Evolutionary conservation across 192 early-diverging fungal species (phyloP), one percentile per base, ranked within the genome.

Genomic region (Backusella macrospora): DNA sequence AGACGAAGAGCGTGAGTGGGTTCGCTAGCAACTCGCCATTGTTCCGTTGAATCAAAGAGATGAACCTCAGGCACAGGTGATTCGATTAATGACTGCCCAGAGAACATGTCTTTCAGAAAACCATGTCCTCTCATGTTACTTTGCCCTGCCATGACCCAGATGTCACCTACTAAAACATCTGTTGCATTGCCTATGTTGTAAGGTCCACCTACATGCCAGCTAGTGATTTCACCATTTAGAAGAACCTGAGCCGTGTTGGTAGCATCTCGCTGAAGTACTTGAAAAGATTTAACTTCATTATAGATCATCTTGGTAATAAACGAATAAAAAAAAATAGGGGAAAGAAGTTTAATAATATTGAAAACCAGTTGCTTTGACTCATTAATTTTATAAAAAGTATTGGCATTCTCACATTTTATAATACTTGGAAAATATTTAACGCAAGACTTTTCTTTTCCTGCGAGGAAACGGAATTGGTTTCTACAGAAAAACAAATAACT

Each of bases 41-140:
- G 42, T 29, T 81, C 80, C 10, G 62, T 23, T 0, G 80, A 81
- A 59, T 66, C 62, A 62, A 78, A 81, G 6, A 72, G 23, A 63
- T 78, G 76, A 4, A 75, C 45, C 15, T n/a, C 4, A 8, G 74
- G 23, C 13, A 21, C 16, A 5, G 65, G 18, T 15, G 21, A 39
- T 0, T 68, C 38, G 5, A 16, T 43, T 18, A 69, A 26, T 0
- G 38, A 21, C 0, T 38, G 5, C 0, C 45, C n/a, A 39, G 40
- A 34, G 26, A 62, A 55, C 15, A 47, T 46, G 26, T 78, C 40
- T 1, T 39, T 52, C 0, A 72, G 40, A 46, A 62, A 75, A 3
- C 76, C 80, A 71, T 70, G 62, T 0, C 80, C 80, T 23, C 80
- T 47, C 80, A 81, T 81, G 39, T 81, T 81, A 55, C 80, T 81